A percentile compares a stretch with the other conserved stretches of the same genome.
Conservation (phyloP, 495 filamentous ascomycete genomes). For the Paragyromitra xinjiangensis region DNA sequence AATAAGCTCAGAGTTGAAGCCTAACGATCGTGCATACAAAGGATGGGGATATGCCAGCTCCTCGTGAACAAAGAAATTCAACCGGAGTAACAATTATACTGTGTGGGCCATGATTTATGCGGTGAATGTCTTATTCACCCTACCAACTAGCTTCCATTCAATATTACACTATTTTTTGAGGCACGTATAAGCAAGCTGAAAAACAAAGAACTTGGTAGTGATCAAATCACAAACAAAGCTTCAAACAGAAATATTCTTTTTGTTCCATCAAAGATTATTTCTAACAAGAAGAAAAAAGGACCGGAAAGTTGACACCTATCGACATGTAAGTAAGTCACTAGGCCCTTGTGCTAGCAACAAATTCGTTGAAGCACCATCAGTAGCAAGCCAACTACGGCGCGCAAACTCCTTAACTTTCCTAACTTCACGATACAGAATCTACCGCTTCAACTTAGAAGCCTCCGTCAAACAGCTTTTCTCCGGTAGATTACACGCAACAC, state of each 20-base stretch:
- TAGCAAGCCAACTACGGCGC: neutral
- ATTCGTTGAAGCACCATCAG: neutral
- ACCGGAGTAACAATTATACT: too few species aligned
- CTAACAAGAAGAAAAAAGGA: neutral
- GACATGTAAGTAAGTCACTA: neutral
- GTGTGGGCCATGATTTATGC: too few species aligned
- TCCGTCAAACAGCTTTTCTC: neutral
- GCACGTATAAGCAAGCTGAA: neutral
- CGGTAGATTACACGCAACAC: neutral
- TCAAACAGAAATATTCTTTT: neutral
- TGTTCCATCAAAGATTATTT: neutral
- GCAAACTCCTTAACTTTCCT: neutral
- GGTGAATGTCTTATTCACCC: too few species aligned
- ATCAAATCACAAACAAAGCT: slow-evolving; percentile 21
- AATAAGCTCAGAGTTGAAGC: too few species aligned
- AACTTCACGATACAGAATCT: neutral
- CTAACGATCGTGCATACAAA: too few species aligned
- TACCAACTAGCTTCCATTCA: neutral
- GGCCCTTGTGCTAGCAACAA: neutral
- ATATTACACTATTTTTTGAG: neutral
- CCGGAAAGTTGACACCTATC: neutral
- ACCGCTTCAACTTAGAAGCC: neutral
- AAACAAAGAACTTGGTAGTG: slow-evolving; percentile 19
- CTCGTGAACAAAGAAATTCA: neutral
- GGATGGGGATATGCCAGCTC: neutral